These are phyloP conservation scores for Pestalotiopsis sp. DNA, from an alignment of 2,329 filamentous ascomycete genomes.

Conservation along the genomic window DNA sequence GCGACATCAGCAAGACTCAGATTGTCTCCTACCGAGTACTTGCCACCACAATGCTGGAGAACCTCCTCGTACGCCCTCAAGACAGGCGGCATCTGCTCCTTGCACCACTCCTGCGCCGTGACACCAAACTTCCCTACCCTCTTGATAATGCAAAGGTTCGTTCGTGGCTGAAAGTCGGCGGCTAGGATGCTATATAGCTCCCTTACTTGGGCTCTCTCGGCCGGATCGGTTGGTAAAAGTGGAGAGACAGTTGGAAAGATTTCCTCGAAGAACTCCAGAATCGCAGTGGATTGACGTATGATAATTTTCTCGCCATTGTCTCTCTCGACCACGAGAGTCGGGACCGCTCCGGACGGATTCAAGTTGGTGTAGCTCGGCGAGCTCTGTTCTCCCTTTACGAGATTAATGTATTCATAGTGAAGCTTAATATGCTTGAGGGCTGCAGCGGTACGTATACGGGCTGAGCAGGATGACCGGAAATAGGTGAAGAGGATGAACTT, in stretches of 20 bases:
- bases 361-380: not conserved
- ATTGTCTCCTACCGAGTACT: constrained; percentile 5
- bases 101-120: constrained; percentile 4
- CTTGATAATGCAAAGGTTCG: constrained; percentile 3
- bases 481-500: constrained; percentile 7
- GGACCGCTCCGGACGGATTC: constrained; percentile 4
- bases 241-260: not conserved
- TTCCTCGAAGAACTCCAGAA: constrained; percentile 9
- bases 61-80: not conserved
- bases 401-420: constrained; percentile 7
- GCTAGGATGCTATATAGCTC: constrained; percentile 3
- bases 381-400: constrained; percentile 7
- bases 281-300: constrained; percentile 5
- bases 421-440: not conserved
- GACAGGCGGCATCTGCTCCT: constrained; percentile 5
- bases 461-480: constrained; percentile 9
- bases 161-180: constrained; percentile 1
- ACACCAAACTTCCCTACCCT: not conserved
- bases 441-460: constrained; percentile 6
- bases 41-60: not conserved
- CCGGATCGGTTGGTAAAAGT: not conserved
- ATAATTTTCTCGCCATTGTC: not conserved
- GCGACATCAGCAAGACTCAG: constrained; percentile 2
- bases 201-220: not conserved
- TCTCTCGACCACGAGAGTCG: constrained; percentile 3